These are phyloP conservation scores for Escallonia herrerae DNA, from an alignment of 129 eudicot genomes.

Conservation along the genomic window DNA sequence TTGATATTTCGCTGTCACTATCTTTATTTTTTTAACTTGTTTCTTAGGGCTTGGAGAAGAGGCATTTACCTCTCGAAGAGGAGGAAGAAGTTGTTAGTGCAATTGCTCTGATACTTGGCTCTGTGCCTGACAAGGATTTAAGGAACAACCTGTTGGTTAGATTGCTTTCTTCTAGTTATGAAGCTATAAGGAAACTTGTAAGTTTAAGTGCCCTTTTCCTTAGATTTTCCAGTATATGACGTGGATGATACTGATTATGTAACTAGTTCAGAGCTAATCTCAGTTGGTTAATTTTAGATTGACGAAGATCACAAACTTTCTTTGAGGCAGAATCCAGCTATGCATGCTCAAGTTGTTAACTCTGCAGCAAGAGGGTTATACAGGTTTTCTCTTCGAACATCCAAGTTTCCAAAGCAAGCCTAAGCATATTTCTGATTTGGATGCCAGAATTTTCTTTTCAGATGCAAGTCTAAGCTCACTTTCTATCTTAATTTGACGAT, in stretches of 20 bases:
- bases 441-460: background rate
- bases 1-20: background rate
- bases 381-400: constrained; percentile 40
- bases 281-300: constrained; percentile 35
- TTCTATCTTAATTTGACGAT: constrained; percentile 4
- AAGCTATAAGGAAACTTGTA: constrained; percentile 70
- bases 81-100: constrained; percentile 88
- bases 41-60: constrained; percentile 65
- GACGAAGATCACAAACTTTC: constrained; percentile 41
- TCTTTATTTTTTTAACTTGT: background rate
- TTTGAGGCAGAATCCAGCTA: constrained; percentile 59
- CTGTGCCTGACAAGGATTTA: constrained; percentile 61
- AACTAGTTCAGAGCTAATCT: no score
- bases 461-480: background rate
- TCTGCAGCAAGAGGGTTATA: constrained; percentile 67
- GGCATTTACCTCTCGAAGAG: constrained; percentile 59
- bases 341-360: constrained; percentile 41
- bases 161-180: constrained; percentile 75
- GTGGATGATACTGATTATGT: background rate
- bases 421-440: background rate
- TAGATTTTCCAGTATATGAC: background rate
- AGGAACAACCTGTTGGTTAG: constrained; percentile 60
- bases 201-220: constrained; percentile 19
- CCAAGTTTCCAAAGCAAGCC: background rate
- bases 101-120: constrained; percentile 55